Evolutionary conservation across 352 stramenopile genomes (phyloP), one percentile per base, ranked within the genome.

Genomic region (Pythium dissimile): DNA sequence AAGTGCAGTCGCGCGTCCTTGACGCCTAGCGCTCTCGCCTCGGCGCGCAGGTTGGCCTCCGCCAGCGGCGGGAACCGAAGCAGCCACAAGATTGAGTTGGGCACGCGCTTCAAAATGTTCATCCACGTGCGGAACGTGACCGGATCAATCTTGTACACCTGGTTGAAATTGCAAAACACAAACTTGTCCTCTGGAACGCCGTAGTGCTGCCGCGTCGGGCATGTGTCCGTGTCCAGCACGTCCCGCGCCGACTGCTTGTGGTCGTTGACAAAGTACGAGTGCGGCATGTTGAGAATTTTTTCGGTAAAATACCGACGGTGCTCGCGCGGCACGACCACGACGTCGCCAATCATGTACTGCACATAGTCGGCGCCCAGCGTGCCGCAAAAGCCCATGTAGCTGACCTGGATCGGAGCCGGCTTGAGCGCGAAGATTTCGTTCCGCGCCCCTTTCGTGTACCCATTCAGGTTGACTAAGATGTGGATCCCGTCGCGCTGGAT

Each of bases 141-240:
- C 7, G 93, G 94, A 43, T 97, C 91, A 26, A 98, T 96, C 74
- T 98, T 98, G 87, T 97, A 97, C 12, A 97, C 67, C 59, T 97
- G 86, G 48, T 97, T 97, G 57, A 98, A 98, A 61, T 96, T 97
- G 61, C 89, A 96, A 62, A 97, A 98, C 26, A 98, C 92, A 66
- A 98, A 97, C 50, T 75, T 78, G 70, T 97, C 88, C 27, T 98
- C 90, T 0, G 88, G 82, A 1, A 98, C 77, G 30, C 89, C 92
- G 46, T 98, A 97, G 51, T 92, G 72, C 6, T 67, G 64, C 49
- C 92, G 84, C 32, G 80, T 90, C 2, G 85, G 86, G 18, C 83
- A 91, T 45, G 81, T 89, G 9, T 77, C 64, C 18, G 73, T 67
- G 48, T 97, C 84, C 31, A 97, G 61, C 2, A 96, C 85, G 31